Evolutionary conservation across 805 yeast genomes (phyloP), one percentile per base, ranked within the genome.

Genomic region (Kluyveromyces lactis): DNA sequence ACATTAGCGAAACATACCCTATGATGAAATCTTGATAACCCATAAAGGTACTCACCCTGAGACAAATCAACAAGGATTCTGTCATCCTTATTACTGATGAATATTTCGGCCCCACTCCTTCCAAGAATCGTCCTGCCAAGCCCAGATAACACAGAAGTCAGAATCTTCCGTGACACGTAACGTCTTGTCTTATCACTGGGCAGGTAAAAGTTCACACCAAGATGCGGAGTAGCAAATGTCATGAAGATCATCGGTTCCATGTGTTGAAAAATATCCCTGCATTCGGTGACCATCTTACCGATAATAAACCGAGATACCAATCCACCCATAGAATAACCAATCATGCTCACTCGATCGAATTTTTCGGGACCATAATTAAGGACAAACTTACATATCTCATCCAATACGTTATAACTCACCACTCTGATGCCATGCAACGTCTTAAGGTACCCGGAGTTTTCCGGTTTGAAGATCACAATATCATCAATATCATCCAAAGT

Each of bases 321-420:
- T 0, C 97, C 97, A 17, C 97, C 97, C 42, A 90, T 64, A 0
- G 95, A 85, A 58, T 89, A 90, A 0, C 97, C 96, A 2, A 85
- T 70, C 31, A 90, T 67, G 44, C 94, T 83, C 36, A 90, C 72
- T 48, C 77, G 53, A 41, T 36, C 60, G 48, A 40, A 51, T 51
- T 33, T 60, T 9, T 63, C 62, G 12, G 43, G 44, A 18, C 68
- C 49, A 44, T 63, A 56, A 9, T 46, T 53, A 13, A 60, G 60
- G 21, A 75, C 59, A 49, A 69, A 69, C 6, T 55, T 54, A 28
- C 71, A 64, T 12, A 89, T 67, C 56, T 86, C 95, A 24, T 71
- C 67, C n/a, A 81, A 53, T 28, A 85, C 74, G 12, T 87, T 65
- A 43, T 80, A 75, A 2, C 89, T 87, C 42, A 81, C 73, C 37